These are phyloP conservation scores for Obelidium mucronatum DNA, from an alignment of 192 early-diverging fungal species.

Conservation along the genomic window DNA sequence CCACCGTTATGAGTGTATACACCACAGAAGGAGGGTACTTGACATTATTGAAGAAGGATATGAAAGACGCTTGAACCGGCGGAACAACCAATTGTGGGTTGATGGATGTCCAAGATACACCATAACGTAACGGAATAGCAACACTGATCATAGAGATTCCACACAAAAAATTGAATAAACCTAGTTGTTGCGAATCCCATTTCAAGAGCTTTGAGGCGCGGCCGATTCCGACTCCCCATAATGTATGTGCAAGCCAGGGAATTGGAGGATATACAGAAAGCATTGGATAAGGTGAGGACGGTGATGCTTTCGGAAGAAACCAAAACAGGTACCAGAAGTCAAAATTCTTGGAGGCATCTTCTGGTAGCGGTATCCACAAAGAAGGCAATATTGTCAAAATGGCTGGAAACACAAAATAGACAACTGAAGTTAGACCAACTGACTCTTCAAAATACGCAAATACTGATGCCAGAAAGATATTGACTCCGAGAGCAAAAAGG, in stretches of 20 bases:
- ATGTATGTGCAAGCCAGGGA: conserved; percentile 44
- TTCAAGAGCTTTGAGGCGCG: conserved; percentile 18
- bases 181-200: conserved; percentile 1
- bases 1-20: conserved; percentile 44
- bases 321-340: conserved; percentile 30
- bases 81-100: conserved; percentile 43
- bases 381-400: conserved; percentile 32
- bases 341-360: conserved; percentile 16
- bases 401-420: conserved; percentile 17
- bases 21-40: conserved; percentile 52
- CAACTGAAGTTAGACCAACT: neutral
- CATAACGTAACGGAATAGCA: conserved; percentile 44
- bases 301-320: conserved; percentile 35
- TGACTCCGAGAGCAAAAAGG: conserved; percentile 48
- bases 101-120: conserved; percentile 48
- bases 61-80: conserved; percentile 27
- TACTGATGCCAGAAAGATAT: conserved; percentile 49
- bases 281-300: neutral
- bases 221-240: conserved; percentile 49
- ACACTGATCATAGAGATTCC: conserved; percentile 36
- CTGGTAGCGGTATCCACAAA: conserved; percentile 21
- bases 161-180: conserved; percentile 33
- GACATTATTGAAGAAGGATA: conserved; percentile 52
- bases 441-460: conserved; percentile 31
- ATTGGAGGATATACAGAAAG: conserved; percentile 43